Base-by-base conservation (phyloP, 108 stramenopile species). In the Skeletonema costatum region DNA sequence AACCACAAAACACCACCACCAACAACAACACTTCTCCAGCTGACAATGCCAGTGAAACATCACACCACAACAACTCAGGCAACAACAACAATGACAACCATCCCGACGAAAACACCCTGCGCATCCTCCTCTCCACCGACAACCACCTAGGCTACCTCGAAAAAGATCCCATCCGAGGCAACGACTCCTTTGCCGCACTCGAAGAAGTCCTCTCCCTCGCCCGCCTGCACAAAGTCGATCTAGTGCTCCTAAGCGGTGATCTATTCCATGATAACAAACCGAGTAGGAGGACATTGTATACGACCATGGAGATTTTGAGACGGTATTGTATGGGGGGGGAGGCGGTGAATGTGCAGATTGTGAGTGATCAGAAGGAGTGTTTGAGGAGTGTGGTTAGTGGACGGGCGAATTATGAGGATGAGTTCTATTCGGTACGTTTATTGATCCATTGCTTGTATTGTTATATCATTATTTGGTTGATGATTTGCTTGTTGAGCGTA, bases 181-280 rank as follows among this genome's bases (percentile, higher is more conserved):
- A 84, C 36, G 98, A 98, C 83, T 97, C 92, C 66, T 98, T 97
- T 73, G 98, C 97, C 3, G 97, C 97, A 31, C 87, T 99, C 60
- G 99, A 98, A 76, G 97, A 98, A 86, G 92, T 99, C 8, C 76
- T 98, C 21, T 87, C 68, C 11, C 65, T 92, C 19, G 95, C 95
- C 12, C 92, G 90, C 29, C 31, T 13, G 0, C 75, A 81, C 38
- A 32, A 53, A 2, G 79, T 85, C 13, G 99, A 99, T 76, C 85
- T 98, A 75, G 97, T 98, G 0, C 69, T 99, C 29, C 72, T 97
- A 16, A 92, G 90, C 2, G 99, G 99, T 2, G 98, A 99, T 80
- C 77, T 99, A 2, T 99, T 99, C 77, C 99, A 99, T 75, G 96
- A 98, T 5, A 98, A 98, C 73, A 97, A 97, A 76, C 99, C 99